These are phyloP conservation scores for Acer campestre DNA, from an alignment of 345 rosid genomes.

Conservation along the genomic window DNA sequence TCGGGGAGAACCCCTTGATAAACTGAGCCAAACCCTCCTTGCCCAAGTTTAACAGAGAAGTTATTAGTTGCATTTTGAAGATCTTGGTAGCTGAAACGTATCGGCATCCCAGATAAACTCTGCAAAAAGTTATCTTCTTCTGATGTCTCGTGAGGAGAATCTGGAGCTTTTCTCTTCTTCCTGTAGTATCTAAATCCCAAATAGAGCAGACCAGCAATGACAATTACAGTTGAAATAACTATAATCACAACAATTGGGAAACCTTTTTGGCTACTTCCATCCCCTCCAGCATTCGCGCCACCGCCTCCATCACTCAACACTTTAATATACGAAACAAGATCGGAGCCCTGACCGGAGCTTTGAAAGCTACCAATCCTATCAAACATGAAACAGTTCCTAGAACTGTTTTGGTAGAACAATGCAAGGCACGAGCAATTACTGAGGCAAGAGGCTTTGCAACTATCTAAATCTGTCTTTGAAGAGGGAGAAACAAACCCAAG, in stretches of 20 bases:
- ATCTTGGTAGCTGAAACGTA: slow-evolving; percentile 71
- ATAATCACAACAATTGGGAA: slow-evolving; percentile 59
- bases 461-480: slow-evolving; percentile 52
- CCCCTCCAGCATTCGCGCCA: slow-evolving; percentile 25
- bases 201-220: slow-evolving; percentile 52
- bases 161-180: slow-evolving; percentile 41
- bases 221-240: slow-evolving; percentile 46
- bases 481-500: slow-evolving; percentile 58
- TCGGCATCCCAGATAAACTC: slow-evolving; percentile 76
- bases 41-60: slow-evolving; percentile 85
- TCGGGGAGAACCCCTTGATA: slow-evolving; percentile 75
- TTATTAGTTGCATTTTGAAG: slow-evolving; percentile 77
- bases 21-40: slow-evolving; percentile 95
- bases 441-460: slow-evolving; percentile 68
- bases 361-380: slow-evolving; percentile 70
- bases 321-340: slow-evolving; percentile 60
- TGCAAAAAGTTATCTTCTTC: slow-evolving; percentile 86
- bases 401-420: slow-evolving; percentile 64
- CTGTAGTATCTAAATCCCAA: slow-evolving; percentile 44
- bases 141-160: slow-evolving; percentile 45
- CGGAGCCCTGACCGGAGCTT: slow-evolving; percentile 37
- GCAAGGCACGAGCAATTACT: slow-evolving; percentile 79
- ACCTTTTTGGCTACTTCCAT: slow-evolving; percentile 37
- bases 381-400: slow-evolving; percentile 77
- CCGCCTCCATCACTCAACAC: slow-evolving; percentile 35